phyloP scores from a whole-genome alignment of 2,329 filamentous ascomycete genomes.

The Phyllosticta paracitricarpa region DNA sequence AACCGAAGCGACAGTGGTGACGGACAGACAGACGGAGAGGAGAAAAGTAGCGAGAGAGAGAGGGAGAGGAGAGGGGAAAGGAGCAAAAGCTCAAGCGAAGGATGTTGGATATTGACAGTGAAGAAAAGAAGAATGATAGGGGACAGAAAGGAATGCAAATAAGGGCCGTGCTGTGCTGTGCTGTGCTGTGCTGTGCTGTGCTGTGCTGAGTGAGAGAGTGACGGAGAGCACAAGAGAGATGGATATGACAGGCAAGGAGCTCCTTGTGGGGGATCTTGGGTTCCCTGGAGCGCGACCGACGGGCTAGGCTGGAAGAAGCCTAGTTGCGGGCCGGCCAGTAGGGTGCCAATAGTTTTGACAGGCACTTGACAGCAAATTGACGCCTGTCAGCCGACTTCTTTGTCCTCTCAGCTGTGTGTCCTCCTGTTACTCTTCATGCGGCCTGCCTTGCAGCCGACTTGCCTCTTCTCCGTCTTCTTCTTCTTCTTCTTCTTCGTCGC shows the following conservation, averaged over 20 bases:
- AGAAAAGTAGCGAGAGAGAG: not conserved
- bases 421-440: not conserved
- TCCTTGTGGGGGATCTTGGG: not conserved
- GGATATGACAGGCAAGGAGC: not conserved
- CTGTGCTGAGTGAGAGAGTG: too few species aligned
- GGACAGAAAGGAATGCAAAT: not conserved
- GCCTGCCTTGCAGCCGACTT: not conserved
- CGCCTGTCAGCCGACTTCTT: not conserved
- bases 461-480: too few species aligned
- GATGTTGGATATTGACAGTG: not conserved
- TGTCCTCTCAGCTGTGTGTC: not conserved
- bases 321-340: not conserved
- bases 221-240: not conserved
- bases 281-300: not conserved
- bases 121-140: not conserved
- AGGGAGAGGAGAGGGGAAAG: not conserved
- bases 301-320: not conserved
- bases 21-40: not conserved
- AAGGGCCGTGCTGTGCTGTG: not conserved
- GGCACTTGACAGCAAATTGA: not conserved
- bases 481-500: too few species aligned
- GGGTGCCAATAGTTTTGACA: not conserved
- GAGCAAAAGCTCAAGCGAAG: not conserved
- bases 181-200: too few species aligned
- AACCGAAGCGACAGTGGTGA: not conserved